Percentiles rank a stretch among this genome's conserved stretches.
Conservation (phyloP, 169 alveolate species). For the Eimeria zaria region DNA sequence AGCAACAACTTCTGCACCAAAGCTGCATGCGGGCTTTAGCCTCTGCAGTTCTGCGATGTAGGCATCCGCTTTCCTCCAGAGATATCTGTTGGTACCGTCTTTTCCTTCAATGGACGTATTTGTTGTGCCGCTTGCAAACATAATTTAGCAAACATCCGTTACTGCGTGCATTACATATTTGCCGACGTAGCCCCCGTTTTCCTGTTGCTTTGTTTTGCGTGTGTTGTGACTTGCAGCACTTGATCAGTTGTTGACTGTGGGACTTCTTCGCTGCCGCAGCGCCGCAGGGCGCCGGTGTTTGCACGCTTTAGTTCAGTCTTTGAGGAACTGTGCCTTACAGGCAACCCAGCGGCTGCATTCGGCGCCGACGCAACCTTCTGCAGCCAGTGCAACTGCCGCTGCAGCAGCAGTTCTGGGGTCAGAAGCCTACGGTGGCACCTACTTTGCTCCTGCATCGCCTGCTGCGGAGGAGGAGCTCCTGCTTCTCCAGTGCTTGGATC, state of each 20-base stretch:
- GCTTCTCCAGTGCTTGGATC: slow-evolving; percentile 67
- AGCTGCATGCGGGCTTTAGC: slow-evolving; percentile 79
- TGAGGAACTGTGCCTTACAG: slow-evolving; percentile 70
- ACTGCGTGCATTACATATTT: not conserved
- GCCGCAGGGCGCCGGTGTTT: slow-evolving; percentile 65
- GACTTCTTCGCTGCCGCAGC: slow-evolving; percentile 76
- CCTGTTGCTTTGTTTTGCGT: not conserved
- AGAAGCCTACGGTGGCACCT: slow-evolving; percentile 63
- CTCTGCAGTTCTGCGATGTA: slow-evolving; percentile 75
- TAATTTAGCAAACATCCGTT: not conserved
- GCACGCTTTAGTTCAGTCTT: slow-evolving; percentile 51
- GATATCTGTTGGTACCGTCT: not conserved
- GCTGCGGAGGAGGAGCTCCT: slow-evolving; percentile 71
- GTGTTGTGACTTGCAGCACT: slow-evolving; percentile 48
- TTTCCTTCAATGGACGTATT: too few species aligned
- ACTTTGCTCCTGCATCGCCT: slow-evolving; percentile 64
- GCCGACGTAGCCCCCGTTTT: not conserved
- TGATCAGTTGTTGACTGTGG: slow-evolving; percentile 65
- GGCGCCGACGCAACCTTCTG: slow-evolving; percentile 52
- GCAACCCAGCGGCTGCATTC: slow-evolving; percentile 71
- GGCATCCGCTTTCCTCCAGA: not conserved
- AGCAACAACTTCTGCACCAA: slow-evolving; percentile 75
- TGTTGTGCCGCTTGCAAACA: not conserved
- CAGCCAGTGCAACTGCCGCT: slow-evolving; percentile 65
- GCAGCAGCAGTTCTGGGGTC: slow-evolving; percentile 62